Base-by-base conservation (phyloP, 106 monocot genomes). In the Dendrobium chrysotoxum region DNA sequence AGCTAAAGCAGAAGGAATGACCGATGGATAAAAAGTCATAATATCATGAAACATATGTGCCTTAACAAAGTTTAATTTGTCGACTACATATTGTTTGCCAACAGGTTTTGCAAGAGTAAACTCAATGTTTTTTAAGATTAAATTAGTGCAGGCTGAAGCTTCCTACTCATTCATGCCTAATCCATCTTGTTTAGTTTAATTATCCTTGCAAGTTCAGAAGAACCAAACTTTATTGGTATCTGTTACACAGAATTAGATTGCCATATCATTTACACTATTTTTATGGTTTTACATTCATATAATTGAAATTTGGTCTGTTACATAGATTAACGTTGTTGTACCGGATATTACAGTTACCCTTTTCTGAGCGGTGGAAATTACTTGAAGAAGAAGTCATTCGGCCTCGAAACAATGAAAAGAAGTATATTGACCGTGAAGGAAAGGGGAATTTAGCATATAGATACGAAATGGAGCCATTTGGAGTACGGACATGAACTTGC, bases 391-490 rank as follows among this genome's bases (percentile, higher is more conserved):
- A 94, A 88, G 89, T 97, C 53, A 83, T 97, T 44, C 89, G 92
- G 53, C 94, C 97, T 66, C 83, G 97, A 61, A 90, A 90, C 79
- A 20, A 84, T 78, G 96, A 97, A 72, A 90, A 78, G 53, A 90
- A 90, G 38, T 80, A 79, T 68, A 85, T 92, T 78, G 91, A 92
- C 57, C 64, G 75, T 75, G 91, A 85, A 39, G 80, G 80, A 39
- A 89, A 83, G 81, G 83, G 85, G 45, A 86, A 89, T 72, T 79
- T 90, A 39, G 68, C 86, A n/a, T 97, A 97, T 77, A 89, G 86
- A 97, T 97, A 97, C 80, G 97, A 97, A 65, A 84, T 94, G 94
- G 94, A 94, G 80, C 92, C 91, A 79, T 97, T 97, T 88, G 81
- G 87, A 66, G 97, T 94, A 92, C 58, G 88, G 50, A 80, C 21